Conservation (phyloP, 192 early-diverging fungal genomes). For the Linderina pennispora region DNA sequence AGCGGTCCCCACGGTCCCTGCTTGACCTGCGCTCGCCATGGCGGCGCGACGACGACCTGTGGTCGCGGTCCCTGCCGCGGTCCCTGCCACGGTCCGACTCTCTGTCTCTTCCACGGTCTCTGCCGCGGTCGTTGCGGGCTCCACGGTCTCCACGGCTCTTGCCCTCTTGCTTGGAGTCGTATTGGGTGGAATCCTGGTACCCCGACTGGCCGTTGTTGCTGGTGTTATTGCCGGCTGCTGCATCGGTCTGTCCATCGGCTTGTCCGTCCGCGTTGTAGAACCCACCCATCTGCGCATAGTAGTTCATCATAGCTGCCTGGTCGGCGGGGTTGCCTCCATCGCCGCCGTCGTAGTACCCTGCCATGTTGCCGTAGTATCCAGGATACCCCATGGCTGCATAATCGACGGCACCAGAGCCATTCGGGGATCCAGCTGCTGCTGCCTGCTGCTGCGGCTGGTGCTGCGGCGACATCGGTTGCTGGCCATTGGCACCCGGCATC, state of each 20-base stretch:
- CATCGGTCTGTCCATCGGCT: conserved; percentile 10
- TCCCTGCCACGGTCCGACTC: too few species aligned
- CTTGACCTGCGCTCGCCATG: conserved; percentile 21
- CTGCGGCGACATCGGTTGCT: too few species aligned
- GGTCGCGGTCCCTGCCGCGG: conserved; percentile 16
- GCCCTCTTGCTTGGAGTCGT: conserved; percentile 5
- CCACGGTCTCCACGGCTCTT: too few species aligned
- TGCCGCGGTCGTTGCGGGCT: too few species aligned
- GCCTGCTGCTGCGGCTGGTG: too few species aligned
- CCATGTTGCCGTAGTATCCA: conserved; percentile 29
- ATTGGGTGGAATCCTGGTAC: neutral
- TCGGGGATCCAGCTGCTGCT: too few species aligned
- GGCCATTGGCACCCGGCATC: conserved; percentile 5
- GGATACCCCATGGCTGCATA: conserved; percentile 28
- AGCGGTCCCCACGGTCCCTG: conserved; percentile 26
- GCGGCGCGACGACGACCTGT: conserved; percentile 33
- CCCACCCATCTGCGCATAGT: too few species aligned
- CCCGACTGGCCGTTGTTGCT: neutral
- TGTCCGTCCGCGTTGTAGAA: conserved; percentile 30
- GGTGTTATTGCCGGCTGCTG: neutral
- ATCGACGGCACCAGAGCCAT: neutral
- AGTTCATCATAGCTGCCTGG: conserved; percentile 34
- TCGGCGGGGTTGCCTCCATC: conserved; percentile 15
- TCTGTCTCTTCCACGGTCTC: too few species aligned
- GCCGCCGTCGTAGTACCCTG: conserved; percentile 18